These are phyloP conservation scores for Fusarium fujikuroi DNA, from an alignment of 2,329 filamentous ascomycete genomes.

Conservation along the genomic window DNA sequence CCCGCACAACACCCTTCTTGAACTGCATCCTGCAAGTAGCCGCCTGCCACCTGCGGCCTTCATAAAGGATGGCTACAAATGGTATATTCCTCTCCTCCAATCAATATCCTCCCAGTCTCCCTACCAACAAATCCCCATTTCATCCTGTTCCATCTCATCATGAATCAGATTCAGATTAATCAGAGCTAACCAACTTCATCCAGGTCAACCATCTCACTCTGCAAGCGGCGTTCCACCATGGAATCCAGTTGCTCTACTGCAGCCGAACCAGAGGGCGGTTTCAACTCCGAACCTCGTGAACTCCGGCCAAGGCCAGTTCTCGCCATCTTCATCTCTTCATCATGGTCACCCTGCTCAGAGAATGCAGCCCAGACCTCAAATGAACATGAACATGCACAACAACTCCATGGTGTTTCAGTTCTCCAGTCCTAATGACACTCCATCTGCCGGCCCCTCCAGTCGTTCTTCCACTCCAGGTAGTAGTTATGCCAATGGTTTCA, in stretches of 20 bases:
- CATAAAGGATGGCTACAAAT: conserved; percentile 48
- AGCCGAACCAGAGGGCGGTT: conserved; percentile 50
- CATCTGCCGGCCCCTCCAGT: conserved; percentile 49
- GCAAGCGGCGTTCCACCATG: conserved; percentile 49
- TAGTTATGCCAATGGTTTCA: conserved; percentile 37
- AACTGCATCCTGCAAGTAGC: conserved; percentile 39
- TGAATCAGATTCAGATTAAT: not conserved
- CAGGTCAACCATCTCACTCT: conserved; percentile 46
- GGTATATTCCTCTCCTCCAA: conserved; percentile 34
- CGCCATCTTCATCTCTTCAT: conserved; percentile 35
- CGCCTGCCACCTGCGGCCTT: conserved; percentile 34
- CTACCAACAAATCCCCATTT: not conserved
- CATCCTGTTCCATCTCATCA: conserved; percentile 10
- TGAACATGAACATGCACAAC: conserved; percentile 48
- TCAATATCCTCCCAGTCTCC: not conserved
- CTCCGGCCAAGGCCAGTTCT: conserved; percentile 40
- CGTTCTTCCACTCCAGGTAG: conserved; percentile 49
- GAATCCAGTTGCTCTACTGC: conserved; percentile 55
- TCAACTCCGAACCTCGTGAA: conserved; percentile 45
- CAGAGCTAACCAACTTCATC: conserved; percentile 21
- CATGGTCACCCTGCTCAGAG: conserved; percentile 31
- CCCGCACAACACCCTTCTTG: conserved; percentile 34
- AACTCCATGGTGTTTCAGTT: conserved; percentile 57
- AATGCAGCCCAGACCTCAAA: conserved; percentile 40
- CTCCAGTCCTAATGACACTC: conserved; percentile 49